Percentiles rank a stretch among this genome's conserved stretches.
phyloP scores from a whole-genome alignment of 208 protist genomes.

The Trypanosoma caninum region DNA sequence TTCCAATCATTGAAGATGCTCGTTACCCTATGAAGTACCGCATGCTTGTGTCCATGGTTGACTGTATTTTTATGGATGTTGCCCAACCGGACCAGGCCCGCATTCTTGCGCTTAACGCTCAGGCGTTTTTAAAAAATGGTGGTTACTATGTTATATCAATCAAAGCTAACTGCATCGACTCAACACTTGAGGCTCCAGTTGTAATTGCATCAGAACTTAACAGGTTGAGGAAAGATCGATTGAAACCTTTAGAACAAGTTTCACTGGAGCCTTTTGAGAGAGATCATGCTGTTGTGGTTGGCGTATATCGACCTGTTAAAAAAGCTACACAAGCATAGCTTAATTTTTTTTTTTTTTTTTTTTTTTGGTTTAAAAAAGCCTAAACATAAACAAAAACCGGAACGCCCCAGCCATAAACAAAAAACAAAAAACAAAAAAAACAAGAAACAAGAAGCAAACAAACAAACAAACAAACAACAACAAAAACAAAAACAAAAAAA shows the following conservation, averaged over 20 bases:
- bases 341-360: too few species aligned
- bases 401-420: too few species aligned
- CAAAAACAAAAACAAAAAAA: conserved; percentile 3
- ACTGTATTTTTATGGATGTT: conserved; percentile 99
- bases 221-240: conserved; percentile 95
- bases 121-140: conserved; percentile 99
- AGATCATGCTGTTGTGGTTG: conserved; percentile 99
- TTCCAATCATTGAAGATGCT: conserved; percentile 99
- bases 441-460: background rate
- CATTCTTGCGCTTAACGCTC: conserved; percentile 99
- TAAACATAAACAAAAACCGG: background rate
- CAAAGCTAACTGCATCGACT: conserved; percentile 99
- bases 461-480: background rate
- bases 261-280: conserved; percentile 99
- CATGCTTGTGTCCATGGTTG: conserved; percentile 99
- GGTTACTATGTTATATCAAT: conserved; percentile 99
- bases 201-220: conserved; percentile 98
- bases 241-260: conserved; percentile 98
- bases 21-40: conserved; percentile 99
- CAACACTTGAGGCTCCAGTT: conserved; percentile 94
- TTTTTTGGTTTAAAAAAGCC: conserved; percentile 11
- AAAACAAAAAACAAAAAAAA: conserved; percentile 3
- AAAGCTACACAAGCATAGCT: conserved; percentile 32
- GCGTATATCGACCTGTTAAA: conserved; percentile 85
- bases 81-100: conserved; percentile 99